Percentiles rank a stretch among this genome's conserved stretches.
phyloP scores from a whole-genome alignment of 306 rosid species.

The Macrotyloma uniflorum region DNA sequence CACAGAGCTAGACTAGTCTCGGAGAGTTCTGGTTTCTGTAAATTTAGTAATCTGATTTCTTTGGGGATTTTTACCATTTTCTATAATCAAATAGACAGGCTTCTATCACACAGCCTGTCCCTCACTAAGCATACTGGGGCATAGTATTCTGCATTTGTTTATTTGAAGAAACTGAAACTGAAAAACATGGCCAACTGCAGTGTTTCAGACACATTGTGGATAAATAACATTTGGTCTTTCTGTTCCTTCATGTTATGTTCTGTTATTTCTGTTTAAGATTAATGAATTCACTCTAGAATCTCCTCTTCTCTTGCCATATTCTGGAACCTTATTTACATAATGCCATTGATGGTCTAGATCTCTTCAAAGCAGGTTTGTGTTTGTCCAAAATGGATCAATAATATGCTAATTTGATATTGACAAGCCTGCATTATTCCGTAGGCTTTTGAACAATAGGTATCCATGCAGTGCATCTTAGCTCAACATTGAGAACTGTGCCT shows the following conservation, averaged over 20 bases:
- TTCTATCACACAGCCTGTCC: background rate
- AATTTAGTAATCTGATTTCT: background rate
- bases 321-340: background rate
- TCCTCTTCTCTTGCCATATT: background rate
- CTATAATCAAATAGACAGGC: background rate
- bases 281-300: background rate
- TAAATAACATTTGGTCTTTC: background rate
- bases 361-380: background rate
- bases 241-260: background rate
- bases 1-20: background rate
- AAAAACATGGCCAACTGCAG: background rate
- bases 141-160: background rate
- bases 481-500: background rate
- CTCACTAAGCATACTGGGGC: background rate
- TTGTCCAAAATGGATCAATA: background rate
- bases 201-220: slow-evolving; percentile 22
- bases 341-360: background rate
- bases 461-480: background rate
- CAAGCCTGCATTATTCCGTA: background rate
- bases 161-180: background rate
- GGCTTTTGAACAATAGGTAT: background rate
- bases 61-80: background rate
- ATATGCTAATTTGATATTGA: background rate
- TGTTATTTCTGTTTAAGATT: background rate
- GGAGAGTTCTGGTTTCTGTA: slow-evolving; percentile 4